phyloP scores from a whole-genome alignment of 805 yeast genomes.

The Maudiozyma barnettii region DNA sequence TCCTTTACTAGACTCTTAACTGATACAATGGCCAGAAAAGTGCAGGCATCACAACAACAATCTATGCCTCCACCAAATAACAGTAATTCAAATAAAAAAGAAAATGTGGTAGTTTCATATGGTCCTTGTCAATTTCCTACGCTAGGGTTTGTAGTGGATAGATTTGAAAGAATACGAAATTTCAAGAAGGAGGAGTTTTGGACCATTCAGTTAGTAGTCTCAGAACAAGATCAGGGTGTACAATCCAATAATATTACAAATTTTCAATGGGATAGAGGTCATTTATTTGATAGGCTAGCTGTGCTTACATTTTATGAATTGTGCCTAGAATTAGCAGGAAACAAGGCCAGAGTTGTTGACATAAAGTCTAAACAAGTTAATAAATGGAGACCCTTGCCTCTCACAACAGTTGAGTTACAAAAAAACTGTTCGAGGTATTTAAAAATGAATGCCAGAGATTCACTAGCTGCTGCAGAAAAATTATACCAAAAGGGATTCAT shows the following conservation, averaged over 20 bases:
- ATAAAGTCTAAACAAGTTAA: conserved; percentile 54
- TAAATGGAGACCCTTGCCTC: conserved; percentile 77
- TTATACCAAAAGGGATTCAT: conserved; percentile 78
- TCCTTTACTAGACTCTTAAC: conserved; percentile 75
- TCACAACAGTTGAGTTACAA: conserved; percentile 90
- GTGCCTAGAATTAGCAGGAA: conserved; percentile 40
- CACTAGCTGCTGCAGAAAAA: conserved; percentile 72
- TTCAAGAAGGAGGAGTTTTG: conserved; percentile 77
- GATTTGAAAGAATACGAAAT: conserved; percentile 63
- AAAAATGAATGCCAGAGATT: conserved; percentile 68
- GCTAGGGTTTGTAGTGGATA: conserved; percentile 88
- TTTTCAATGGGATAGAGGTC: conserved; percentile 65
- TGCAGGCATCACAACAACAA: conserved; percentile 4
- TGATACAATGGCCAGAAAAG: conserved; percentile 33
- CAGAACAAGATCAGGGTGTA: conserved; percentile 30
- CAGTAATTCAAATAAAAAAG: conserved; percentile 11
- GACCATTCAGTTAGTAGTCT: conserved; percentile 49
- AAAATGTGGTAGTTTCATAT: conserved; percentile 44
- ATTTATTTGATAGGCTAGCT: conserved; percentile 62
- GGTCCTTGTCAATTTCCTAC: conserved; percentile 98
- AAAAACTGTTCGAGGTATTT: conserved; percentile 70
- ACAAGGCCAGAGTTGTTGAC: conserved; percentile 41
- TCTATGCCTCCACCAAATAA: neutral
- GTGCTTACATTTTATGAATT: conserved; percentile 58
- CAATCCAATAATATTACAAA: conserved; percentile 26